Evolutionary conservation across 768 basidiomycete species (phyloP).

Genomic region (Tulasnella sp.): DNA sequence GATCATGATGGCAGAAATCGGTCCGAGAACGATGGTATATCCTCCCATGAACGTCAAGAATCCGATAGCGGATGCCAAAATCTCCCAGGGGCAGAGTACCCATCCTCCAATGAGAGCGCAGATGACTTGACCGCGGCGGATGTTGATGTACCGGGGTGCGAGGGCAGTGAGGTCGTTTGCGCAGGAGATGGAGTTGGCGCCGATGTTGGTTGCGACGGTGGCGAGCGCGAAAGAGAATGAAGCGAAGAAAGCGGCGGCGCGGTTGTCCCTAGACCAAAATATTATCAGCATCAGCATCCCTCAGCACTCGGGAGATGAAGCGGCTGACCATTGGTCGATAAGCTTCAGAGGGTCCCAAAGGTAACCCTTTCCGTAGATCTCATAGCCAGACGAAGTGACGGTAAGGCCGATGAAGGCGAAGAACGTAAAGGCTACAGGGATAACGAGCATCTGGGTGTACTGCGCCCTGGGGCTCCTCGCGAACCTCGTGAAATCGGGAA

Average conservation of each 20-base stretch:
- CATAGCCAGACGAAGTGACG: slow-evolving; percentile 69
- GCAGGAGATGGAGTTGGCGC: slow-evolving; percentile 70
- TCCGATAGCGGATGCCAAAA: slow-evolving; percentile 59
- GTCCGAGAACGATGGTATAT: slow-evolving; percentile 82
- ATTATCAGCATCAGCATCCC: slow-evolving; percentile 18
- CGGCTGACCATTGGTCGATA: slow-evolving; percentile 17
- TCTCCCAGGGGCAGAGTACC: slow-evolving; percentile 84
- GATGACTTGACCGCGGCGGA: slow-evolving; percentile 70
- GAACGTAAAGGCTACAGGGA: slow-evolving; percentile 72
- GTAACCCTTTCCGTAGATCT: slow-evolving; percentile 57
- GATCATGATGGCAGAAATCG: slow-evolving; percentile 73
- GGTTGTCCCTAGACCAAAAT: slow-evolving; percentile 64
- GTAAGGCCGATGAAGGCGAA: slow-evolving; percentile 76
- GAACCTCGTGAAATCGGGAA: slow-evolving; percentile 87
- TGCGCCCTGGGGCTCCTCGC: slow-evolving; percentile 51
- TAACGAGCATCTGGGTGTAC: slow-evolving; percentile 68
- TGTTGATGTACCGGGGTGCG: slow-evolving; percentile 65
- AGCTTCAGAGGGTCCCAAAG: slow-evolving; percentile 65
- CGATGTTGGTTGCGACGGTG: slow-evolving; percentile 64
- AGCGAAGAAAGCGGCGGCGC: slow-evolving; percentile 80
- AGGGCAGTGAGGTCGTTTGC: slow-evolving; percentile 85
- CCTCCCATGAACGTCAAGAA: slow-evolving; percentile 74
- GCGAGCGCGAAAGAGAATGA: slow-evolving; percentile 69
- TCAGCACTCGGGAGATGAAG: background rate
- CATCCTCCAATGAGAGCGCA: slow-evolving; percentile 81